Evolutionary conservation across 371 early-diverging fungal species (phyloP).

Genomic region (Umbelopsis sp.): DNA sequence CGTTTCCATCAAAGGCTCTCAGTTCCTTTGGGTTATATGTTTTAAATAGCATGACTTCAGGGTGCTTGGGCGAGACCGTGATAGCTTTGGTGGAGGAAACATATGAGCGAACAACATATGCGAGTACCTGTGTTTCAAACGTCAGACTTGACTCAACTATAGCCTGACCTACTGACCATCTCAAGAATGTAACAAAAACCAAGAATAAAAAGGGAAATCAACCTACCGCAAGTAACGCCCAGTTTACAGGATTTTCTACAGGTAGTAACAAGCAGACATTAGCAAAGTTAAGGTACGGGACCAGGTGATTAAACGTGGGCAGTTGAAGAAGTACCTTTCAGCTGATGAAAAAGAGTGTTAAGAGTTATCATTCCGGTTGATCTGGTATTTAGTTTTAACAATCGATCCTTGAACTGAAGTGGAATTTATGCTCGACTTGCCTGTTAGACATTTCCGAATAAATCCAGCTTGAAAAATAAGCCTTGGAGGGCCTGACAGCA

Average conservation of each 20-base stretch:
- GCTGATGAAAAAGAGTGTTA: conserved; percentile 6
- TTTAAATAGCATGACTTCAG: conserved; percentile 61
- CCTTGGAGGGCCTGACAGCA: not conserved
- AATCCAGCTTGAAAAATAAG: not conserved
- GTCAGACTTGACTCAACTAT: conserved; percentile 18
- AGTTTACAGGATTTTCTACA: conserved; percentile 58
- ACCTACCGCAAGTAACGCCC: conserved; percentile 54
- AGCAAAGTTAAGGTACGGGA: not conserved
- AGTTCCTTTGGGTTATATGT: conserved; percentile 76
- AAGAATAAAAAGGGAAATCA: too few relatives aligned
- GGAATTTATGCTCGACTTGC: not conserved
- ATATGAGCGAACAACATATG: conserved; percentile 38
- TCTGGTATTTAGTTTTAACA: not conserved
- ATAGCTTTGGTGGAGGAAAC: conserved; percentile 34
- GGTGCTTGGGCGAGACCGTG: conserved; percentile 41
- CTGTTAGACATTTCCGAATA: conserved; percentile 8
- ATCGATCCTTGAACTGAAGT: too few relatives aligned
- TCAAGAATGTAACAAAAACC: conserved; percentile 21
- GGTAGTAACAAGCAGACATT: not conserved
- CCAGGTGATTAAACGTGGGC: too few relatives aligned
- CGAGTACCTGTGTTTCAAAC: conserved; percentile 32
- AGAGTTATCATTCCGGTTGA: conserved; percentile 7
- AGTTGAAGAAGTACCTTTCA: not conserved
- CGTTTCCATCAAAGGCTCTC: conserved; percentile 60
- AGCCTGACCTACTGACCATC: conserved; percentile 8